phyloP scores from a whole-genome alignment of 352 stramenopile species.

The Phytophthora pisi region DNA sequence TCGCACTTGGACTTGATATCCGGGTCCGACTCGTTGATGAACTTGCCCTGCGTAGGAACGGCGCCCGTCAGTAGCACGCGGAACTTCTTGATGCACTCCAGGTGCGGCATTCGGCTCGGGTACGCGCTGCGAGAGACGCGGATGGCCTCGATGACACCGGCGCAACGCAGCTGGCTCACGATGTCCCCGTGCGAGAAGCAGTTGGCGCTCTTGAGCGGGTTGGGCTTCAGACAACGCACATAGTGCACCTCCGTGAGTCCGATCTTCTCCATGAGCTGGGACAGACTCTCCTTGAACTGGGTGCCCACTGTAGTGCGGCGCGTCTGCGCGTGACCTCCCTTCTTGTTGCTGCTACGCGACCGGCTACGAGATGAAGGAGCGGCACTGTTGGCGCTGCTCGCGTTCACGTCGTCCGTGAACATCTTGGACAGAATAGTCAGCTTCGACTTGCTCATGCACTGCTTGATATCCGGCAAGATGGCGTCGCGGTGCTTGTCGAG shows the following conservation, averaged over 20 bases:
- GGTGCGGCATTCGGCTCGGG: slow-evolving; percentile 76
- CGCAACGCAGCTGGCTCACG: slow-evolving; percentile 84
- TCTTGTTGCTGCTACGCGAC: slow-evolving; percentile 43
- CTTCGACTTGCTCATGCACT: slow-evolving; percentile 80
- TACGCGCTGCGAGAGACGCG: slow-evolving; percentile 88
- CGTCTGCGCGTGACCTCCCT: slow-evolving; percentile 56
- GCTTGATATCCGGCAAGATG: slow-evolving; percentile 85
- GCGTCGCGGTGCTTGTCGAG: slow-evolving; percentile 87
- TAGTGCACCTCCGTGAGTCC: slow-evolving; percentile 87
- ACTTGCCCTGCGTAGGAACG: slow-evolving; percentile 36
- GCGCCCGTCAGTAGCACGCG: slow-evolving; percentile 47
- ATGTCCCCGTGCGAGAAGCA: slow-evolving; percentile 78
- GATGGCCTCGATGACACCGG: slow-evolving; percentile 88
- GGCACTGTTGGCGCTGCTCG: slow-evolving; percentile 16
- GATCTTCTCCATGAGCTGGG: slow-evolving; percentile 88
- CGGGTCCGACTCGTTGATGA: slow-evolving; percentile 50
- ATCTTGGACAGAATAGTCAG: slow-evolving; percentile 71
- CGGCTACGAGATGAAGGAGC: slow-evolving; percentile 22
- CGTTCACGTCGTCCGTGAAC: slow-evolving; percentile 63
- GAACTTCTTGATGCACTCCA: slow-evolving; percentile 86
- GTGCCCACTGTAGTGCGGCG: slow-evolving; percentile 79
- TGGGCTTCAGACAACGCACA: slow-evolving; percentile 87
- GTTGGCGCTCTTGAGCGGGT: slow-evolving; percentile 72
- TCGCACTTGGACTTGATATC: slow-evolving; percentile 69
- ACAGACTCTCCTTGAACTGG: slow-evolving; percentile 87